A percentile compares a stretch with the other conserved stretches of the same genome.
These are phyloP conservation scores for Beta macrorhiza DNA, from an alignment of 179 eudicot species.

Conservation along the genomic window DNA sequence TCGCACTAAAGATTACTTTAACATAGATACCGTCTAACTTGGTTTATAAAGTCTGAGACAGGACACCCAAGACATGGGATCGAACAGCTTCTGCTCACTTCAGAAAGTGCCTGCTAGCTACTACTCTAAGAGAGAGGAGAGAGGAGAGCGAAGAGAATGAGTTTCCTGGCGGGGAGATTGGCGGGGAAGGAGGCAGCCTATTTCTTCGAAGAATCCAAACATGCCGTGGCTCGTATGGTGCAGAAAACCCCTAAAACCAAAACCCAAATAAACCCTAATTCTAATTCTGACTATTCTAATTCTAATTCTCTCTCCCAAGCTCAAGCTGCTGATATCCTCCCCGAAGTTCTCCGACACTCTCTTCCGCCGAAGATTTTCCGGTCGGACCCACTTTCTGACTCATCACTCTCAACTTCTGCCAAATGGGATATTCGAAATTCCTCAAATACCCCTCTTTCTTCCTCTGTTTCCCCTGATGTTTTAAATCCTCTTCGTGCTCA, in stretches of 20 bases:
- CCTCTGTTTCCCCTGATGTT: slow-evolving; percentile 52
- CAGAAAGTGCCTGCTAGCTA: too few species aligned
- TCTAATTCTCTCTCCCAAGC: slow-evolving; percentile 1
- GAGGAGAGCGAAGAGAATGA: slow-evolving; percentile 33
- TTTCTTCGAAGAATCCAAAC: slow-evolving; percentile 83
- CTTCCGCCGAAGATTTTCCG: slow-evolving; percentile 55
- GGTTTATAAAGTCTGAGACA: too few species aligned
- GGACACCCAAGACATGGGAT: too few species aligned
- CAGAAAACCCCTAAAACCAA: slow-evolving; percentile 30
- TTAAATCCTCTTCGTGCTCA: slow-evolving; percentile 70
- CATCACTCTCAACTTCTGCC: slow-evolving; percentile 39
- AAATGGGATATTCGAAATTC: slow-evolving; percentile 53
- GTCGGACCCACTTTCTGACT: slow-evolving; percentile 31
- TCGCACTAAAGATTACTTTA: too few species aligned
- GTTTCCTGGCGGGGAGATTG: slow-evolving; percentile 62
- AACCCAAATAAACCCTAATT: slow-evolving; percentile 1
- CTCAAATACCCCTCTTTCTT: neutral
- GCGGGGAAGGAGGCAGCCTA: slow-evolving; percentile 74
- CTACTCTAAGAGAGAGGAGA: too few species aligned
- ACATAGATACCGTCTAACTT: too few species aligned
- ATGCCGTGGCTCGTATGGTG: slow-evolving; percentile 51
- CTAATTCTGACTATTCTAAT: slow-evolving; percentile 15
- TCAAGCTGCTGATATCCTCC: slow-evolving; percentile 52
- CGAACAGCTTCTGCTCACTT: too few species aligned
- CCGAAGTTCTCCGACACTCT: slow-evolving; percentile 74